Base-by-base conservation (phyloP, 2,329 filamentous ascomycete species). In the Cryphonectria naterciae region DNA sequence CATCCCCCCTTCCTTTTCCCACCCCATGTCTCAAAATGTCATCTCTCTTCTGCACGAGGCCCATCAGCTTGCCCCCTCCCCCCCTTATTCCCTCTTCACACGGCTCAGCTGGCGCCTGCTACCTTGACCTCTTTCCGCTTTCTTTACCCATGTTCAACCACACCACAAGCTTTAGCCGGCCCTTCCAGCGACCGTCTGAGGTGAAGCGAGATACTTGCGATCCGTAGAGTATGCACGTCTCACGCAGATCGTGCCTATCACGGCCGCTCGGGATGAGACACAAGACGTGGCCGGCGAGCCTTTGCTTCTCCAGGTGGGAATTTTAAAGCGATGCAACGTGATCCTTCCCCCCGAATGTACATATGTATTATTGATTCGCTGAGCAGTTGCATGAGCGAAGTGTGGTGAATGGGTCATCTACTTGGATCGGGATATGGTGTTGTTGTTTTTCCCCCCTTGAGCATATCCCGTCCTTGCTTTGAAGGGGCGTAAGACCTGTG, bases 41-140 rank as follows among this genome's bases (percentile, higher is more conserved):
- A 68, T 70, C 49, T 70, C 67, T 64, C 60, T 37, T 60, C 65
- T 68, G 69, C 68, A 69, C 52, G 61, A 54, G 39, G 52, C 37
- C 39, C 37, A 32, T 19, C 54, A 17, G 37, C 2, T 32, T 32
- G 32, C 32, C 32, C 32, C 32, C 28, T 32, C 28, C 28, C 28
- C 28, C 28, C 32, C 32, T 32, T 32, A 2, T 32, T 32, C 22
- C 19, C 19, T 8, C 17, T 13, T 58, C 54, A 32, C 15, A 58
- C 15, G 35, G 37, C 39, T 35, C n/a, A n/a, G 63, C 63, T 61
- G 52, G 54, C 67, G 67, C 65, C 65, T 62, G 52, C 37, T 19
- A 56, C 63, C 68, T 32, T 67, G 56, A 64, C 15, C 46, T 49
- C 46, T 49, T 70, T 10, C 66, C 65, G 66, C 52, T n/a, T 41